phyloP scores from a whole-genome alignment of 768 basidiomycete genomes.

The Strobilomyces dryophilus region DNA sequence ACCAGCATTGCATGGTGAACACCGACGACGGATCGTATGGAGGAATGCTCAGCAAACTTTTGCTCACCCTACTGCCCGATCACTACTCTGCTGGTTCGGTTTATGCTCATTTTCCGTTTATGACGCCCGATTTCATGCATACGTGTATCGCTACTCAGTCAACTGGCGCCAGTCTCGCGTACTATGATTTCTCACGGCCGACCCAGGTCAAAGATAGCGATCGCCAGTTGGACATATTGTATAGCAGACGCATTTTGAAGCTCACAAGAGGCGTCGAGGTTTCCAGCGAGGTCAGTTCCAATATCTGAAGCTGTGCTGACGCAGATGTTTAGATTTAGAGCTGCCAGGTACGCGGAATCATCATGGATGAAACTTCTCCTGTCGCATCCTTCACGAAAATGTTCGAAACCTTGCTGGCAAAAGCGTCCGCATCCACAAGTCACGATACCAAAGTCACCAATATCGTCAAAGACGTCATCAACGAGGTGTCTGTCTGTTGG shows the following conservation, averaged over 20 bases:
- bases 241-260: conserved; percentile 14
- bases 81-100: conserved; percentile 61
- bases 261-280: conserved; percentile 11
- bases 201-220: not conserved
- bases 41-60: conserved; percentile 67
- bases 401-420: conserved; percentile 7
- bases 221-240: conserved; percentile 1
- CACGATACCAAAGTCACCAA: conserved; percentile 39
- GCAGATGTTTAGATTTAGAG: not conserved
- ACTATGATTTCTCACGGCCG: conserved; percentile 64
- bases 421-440: conserved; percentile 7
- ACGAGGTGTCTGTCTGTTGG: conserved; percentile 59
- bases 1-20: conserved; percentile 63
- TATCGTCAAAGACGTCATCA: conserved; percentile 64
- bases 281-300: conserved; percentile 11
- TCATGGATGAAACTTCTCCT: conserved; percentile 13
- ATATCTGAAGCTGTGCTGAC: not conserved
- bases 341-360: conserved; percentile 8
- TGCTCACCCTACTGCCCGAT: conserved; percentile 68
- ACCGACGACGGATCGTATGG: conserved; percentile 67
- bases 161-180: conserved; percentile 22
- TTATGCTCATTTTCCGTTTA: conserved; percentile 81
- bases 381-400: conserved; percentile 8
- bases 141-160: conserved; percentile 41
- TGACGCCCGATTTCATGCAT: conserved; percentile 46